A percentile compares a stretch with the other conserved stretches of the same genome.
Conservation (phyloP, 2,329 filamentous ascomycete genomes). For the Penicillium freii region DNA sequence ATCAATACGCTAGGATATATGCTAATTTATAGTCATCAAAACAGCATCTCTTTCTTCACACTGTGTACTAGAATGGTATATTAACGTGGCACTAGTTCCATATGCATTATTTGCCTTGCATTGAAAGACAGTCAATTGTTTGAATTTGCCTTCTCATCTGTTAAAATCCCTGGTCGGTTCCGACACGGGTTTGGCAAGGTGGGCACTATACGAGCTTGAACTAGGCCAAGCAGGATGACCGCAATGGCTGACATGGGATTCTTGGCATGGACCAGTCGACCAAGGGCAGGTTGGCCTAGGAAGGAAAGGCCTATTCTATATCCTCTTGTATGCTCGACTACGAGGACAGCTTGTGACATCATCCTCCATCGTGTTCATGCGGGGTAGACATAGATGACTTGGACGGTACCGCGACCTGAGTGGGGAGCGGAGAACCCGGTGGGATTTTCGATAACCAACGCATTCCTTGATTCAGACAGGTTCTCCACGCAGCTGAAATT, state of each 20-base stretch:
- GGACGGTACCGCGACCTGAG: background rate
- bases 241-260: conserved; percentile 5
- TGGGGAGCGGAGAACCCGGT: conserved; percentile 7
- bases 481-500: conserved; percentile 9
- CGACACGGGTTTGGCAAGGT: background rate
- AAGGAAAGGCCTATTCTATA: too few relatives aligned
- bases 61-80: background rate
- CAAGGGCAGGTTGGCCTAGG: background rate
- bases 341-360: conserved; percentile 1
- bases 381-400: conserved; percentile 1
- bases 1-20: background rate
- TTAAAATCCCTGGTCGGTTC: background rate
- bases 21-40: background rate
- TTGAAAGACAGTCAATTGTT: background rate
- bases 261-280: conserved; percentile 2
- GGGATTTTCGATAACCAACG: background rate
- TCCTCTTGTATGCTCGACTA: background rate
- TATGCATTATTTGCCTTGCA: background rate
- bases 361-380: conserved; percentile 1
- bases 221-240: background rate
- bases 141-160: background rate
- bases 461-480: conserved; percentile 1
- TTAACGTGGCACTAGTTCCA: background rate
- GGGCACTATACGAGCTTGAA: conserved; percentile 8
- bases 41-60: background rate